phyloP scores from a whole-genome alignment of 2,329 filamentous ascomycete genomes.

The Aspergillus sp. region DNA sequence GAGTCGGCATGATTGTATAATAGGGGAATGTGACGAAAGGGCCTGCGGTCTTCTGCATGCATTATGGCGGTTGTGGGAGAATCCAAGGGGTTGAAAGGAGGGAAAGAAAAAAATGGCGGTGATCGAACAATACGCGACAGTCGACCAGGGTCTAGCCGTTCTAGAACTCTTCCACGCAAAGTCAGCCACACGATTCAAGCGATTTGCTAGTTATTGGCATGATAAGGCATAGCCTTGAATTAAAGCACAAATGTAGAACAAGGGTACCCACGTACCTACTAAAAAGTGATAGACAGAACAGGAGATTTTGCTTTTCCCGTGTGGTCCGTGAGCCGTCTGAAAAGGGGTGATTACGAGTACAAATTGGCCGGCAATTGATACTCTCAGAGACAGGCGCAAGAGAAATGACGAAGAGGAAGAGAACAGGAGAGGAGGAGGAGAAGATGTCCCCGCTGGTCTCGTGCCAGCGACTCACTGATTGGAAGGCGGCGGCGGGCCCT shows the following conservation, averaged over 20 bases:
- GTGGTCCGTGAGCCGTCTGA: not conserved
- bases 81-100: not conserved
- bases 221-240: not conserved
- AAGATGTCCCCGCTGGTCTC: conserved; percentile 18
- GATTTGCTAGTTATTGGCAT: not conserved
- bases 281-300: not conserved
- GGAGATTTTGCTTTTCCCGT: not conserved
- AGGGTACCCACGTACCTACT: not conserved
- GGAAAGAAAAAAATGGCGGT: not conserved
- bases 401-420: conserved; percentile 12
- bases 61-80: not conserved
- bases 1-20: conserved; percentile 77
- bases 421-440: conserved; percentile 17
- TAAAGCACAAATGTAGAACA: not conserved
- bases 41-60: conserved; percentile 5
- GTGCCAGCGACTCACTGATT: conserved; percentile 19
- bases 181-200: not conserved
- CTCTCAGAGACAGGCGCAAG: conserved; percentile 9
- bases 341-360: conserved; percentile 7
- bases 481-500: conserved; percentile 13
- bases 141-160: not conserved
- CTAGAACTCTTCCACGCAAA: not conserved
- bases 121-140: not conserved
- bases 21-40: conserved; percentile 64
- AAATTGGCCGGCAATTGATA: conserved; percentile 23